Conservation (phyloP, 257 asterid genomes). For the Solanum piurae region DNA sequence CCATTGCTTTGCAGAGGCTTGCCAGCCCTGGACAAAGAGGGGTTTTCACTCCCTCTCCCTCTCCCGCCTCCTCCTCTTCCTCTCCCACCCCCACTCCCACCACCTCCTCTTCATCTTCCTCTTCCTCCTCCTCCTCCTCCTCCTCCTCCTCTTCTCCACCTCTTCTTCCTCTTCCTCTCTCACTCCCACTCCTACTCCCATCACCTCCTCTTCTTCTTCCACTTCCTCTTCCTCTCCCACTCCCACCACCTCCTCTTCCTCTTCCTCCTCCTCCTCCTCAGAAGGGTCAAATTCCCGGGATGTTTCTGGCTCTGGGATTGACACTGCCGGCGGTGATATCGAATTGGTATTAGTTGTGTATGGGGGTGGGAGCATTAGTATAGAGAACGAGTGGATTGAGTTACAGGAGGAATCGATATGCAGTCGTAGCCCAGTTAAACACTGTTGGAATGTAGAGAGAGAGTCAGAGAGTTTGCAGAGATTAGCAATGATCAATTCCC, state of each 20-base stretch:
- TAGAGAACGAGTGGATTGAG: slow-evolving; percentile 18
- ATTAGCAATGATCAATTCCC: slow-evolving; percentile 8
- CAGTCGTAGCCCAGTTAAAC: slow-evolving; percentile 43
- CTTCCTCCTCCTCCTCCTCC: too few species aligned
- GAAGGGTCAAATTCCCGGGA: neutral
- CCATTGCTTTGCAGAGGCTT: slow-evolving; percentile 45
- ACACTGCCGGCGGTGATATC: neutral
- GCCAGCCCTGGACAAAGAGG: slow-evolving; percentile 32
- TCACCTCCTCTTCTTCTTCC: neutral
- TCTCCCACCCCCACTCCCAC: too few species aligned
- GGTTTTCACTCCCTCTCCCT: neutral
- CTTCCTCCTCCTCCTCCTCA: neutral
- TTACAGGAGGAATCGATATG: slow-evolving; percentile 36
- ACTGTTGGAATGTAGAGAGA: slow-evolving; percentile 31
- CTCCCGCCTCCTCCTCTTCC: too few species aligned
- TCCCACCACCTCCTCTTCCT: neutral
- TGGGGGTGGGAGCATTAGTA: slow-evolving; percentile 13
- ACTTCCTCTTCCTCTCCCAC: neutral
- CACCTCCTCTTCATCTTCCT: too few species aligned
- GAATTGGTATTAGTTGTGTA: neutral
- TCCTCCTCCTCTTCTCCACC: too few species aligned
- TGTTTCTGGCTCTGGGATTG: neutral
- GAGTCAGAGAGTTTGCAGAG: slow-evolving; percentile 37
- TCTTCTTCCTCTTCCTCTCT: too few species aligned
- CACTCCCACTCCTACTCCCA: too few species aligned